A percentile compares a stretch with the other conserved stretches of the same genome.
Evolutionary conservation across 768 basidiomycete species (phyloP).

Genomic region (Fomitopsis pulvina): DNA sequence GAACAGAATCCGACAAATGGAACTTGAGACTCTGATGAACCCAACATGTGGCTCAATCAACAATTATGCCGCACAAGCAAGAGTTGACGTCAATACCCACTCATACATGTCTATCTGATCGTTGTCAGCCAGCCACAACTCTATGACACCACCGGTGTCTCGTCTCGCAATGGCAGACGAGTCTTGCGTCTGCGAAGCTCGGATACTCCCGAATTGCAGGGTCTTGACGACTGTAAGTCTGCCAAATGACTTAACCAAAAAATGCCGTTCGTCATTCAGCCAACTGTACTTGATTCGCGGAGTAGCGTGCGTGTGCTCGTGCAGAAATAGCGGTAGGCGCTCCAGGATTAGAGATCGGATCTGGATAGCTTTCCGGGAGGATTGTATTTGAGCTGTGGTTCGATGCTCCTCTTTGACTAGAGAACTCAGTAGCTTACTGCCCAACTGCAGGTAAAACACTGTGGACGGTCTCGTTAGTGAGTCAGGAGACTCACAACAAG

Average conservation of each 20-base stretch:
- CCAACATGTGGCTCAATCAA: too few relatives aligned
- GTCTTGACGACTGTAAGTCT: slow-evolving; percentile 59
- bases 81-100: slow-evolving; percentile 61
- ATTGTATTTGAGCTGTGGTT: slow-evolving; percentile 43
- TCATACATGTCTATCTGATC: slow-evolving; percentile 87
- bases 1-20: slow-evolving; percentile 75
- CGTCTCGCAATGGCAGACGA: slow-evolving; percentile 66
- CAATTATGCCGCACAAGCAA: too few relatives aligned
- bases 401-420: slow-evolving; percentile 77
- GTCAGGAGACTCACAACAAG: not conserved
- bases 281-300: slow-evolving; percentile 58
- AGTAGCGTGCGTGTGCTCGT: slow-evolving; percentile 73
- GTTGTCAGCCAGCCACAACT: slow-evolving; percentile 72
- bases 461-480: not conserved
- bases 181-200: slow-evolving; percentile 50
- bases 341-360: slow-evolving; percentile 66
- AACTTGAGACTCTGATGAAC: slow-evolving; percentile 73
- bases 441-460: slow-evolving; percentile 76
- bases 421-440: slow-evolving; percentile 64
- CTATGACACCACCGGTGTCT: slow-evolving; percentile 51
- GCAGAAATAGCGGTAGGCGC: slow-evolving; percentile 83
- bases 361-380: slow-evolving; percentile 42
- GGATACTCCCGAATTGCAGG: slow-evolving; percentile 44
- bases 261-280: slow-evolving; percentile 58
- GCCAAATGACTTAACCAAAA: slow-evolving; percentile 62